Evolutionary conservation across 495 filamentous ascomycete genomes (phyloP).

Genomic region (Trichoderma asperelloides): DNA sequence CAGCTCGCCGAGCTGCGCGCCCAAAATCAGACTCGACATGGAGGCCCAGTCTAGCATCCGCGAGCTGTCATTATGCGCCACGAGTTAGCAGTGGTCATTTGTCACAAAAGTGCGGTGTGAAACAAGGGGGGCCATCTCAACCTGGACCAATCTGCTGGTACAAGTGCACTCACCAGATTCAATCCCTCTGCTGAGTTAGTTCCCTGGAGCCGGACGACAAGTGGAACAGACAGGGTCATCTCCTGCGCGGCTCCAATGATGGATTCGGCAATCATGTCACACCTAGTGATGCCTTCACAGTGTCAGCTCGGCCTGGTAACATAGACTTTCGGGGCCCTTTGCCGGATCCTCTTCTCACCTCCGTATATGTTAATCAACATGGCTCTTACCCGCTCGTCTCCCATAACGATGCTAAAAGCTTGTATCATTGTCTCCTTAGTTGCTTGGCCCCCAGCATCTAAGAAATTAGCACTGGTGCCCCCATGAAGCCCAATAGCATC

Average conservation of each 20-base stretch:
- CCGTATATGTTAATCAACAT: conserved; percentile 92
- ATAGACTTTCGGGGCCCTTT: too few species aligned
- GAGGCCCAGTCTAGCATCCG: conserved; percentile 3
- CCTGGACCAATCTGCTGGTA: not conserved
- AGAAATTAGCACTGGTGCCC: conserved; percentile 66
- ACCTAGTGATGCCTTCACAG: conserved; percentile 30
- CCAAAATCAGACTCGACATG: conserved; percentile 9
- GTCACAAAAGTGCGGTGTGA: not conserved
- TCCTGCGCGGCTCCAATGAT: conserved; percentile 71
- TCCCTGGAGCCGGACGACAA: conserved; percentile 76
- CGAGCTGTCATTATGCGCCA: conserved; percentile 2
- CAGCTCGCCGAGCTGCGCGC: not conserved
- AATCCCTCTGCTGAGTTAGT: conserved; percentile 73
- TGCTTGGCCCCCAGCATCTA: conserved; percentile 87
- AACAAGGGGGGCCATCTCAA: not conserved
- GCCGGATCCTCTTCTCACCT: conserved; percentile 30
- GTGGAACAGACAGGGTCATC: conserved; percentile 55
- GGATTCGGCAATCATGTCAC: conserved; percentile 82
- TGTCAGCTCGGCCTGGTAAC: conserved; percentile 39
- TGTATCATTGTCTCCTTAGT: conserved; percentile 75
- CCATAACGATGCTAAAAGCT: conserved; percentile 63
- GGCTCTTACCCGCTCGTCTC: conserved; percentile 58
- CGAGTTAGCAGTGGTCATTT: not conserved
- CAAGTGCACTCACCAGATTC: conserved; percentile 49
- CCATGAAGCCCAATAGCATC: conserved; percentile 63